phyloP scores from a whole-genome alignment of 306 rosid genomes.

The Fagus sylvatica region DNA sequence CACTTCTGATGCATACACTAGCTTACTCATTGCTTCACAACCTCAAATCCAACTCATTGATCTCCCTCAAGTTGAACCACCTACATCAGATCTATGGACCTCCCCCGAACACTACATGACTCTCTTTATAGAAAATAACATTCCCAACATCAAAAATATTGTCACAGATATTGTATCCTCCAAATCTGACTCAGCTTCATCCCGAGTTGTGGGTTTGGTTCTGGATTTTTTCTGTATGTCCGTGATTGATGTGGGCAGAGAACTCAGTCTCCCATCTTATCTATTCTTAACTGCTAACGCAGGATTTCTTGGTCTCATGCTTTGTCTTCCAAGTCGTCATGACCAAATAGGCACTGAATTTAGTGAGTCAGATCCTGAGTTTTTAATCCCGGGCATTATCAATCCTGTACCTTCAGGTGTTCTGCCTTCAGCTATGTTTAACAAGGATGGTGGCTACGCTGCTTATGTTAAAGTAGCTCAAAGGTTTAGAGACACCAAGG shows the following conservation, averaged over 20 bases:
- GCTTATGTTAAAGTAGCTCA: slow-evolving; percentile 36
- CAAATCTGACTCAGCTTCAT: slow-evolving; percentile 10
- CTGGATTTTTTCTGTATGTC: slow-evolving; percentile 51
- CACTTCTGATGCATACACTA: slow-evolving; percentile 38
- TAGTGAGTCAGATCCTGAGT: slow-evolving; percentile 33
- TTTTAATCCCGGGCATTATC: slow-evolving; percentile 40
- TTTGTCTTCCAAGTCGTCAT: slow-evolving; percentile 34
- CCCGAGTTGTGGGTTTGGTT: slow-evolving; percentile 37
- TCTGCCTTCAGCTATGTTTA: slow-evolving; percentile 37
- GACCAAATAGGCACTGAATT: slow-evolving; percentile 24
- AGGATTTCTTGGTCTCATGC: slow-evolving; percentile 37
- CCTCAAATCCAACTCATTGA: slow-evolving; percentile 41
- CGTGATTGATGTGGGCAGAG: slow-evolving; percentile 50
- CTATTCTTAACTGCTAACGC: slow-evolving; percentile 43
- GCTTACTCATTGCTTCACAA: slow-evolving; percentile 34
- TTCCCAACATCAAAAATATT: slow-evolving; percentile 26
- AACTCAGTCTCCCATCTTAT: slow-evolving; percentile 50
- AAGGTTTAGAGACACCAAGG: slow-evolving; percentile 44
- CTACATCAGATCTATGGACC: slow-evolving; percentile 26
- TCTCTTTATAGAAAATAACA: slow-evolving; percentile 27
- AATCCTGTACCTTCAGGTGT: slow-evolving; percentile 40
- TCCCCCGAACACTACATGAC: slow-evolving; percentile 25
- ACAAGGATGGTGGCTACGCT: slow-evolving; percentile 49
- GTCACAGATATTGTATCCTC: slow-evolving; percentile 27
- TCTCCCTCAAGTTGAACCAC: slow-evolving; percentile 46